These are phyloP conservation scores for Apophysomyces trapeziformis DNA, from an alignment of 371 early-diverging fungal species.

Conservation along the genomic window DNA sequence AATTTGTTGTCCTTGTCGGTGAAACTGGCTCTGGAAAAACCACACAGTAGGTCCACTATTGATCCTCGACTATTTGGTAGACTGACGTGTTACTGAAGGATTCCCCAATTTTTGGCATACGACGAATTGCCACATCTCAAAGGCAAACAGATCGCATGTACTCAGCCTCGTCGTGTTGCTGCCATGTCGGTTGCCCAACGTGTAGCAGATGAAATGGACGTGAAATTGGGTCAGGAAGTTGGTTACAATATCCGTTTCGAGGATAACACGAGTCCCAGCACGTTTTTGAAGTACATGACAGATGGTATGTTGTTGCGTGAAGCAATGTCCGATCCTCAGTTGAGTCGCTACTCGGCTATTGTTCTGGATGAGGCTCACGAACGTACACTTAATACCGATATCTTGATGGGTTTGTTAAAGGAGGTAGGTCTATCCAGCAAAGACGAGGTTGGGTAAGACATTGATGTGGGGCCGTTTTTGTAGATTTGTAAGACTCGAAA, in stretches of 20 bases:
- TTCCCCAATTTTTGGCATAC: conserved; percentile 93
- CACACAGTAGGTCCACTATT: conserved; percentile 75
- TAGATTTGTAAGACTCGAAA: conserved; percentile 56
- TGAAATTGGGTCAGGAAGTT: conserved; percentile 87
- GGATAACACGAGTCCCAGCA: conserved; percentile 82
- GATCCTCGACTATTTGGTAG: neutral
- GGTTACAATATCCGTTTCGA: conserved; percentile 99
- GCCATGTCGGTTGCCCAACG: conserved; percentile 98
- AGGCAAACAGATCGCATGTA: conserved; percentile 93
- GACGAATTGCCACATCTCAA: conserved; percentile 91
- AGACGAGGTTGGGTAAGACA: neutral
- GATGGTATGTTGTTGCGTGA: conserved; percentile 99
- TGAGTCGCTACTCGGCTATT: conserved; percentile 88
- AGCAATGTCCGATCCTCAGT: conserved; percentile 92
- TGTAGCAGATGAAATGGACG: conserved; percentile 95
- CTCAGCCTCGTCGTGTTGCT: conserved; percentile 98
- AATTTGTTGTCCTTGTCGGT: conserved; percentile 89
- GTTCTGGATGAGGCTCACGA: conserved; percentile 99
- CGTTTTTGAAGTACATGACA: conserved; percentile 95
- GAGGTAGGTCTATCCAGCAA: conserved; percentile 45
- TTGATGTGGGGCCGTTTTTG: conserved; percentile 1
- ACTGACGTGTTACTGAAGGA: conserved; percentile 48
- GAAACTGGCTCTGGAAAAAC: conserved; percentile 94
- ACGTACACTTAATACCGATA: conserved; percentile 93
- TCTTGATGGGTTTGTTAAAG: conserved; percentile 95